Evolutionary conservation across 495 filamentous ascomycete species (phyloP).

Genomic region (Aspergillus hancockii): DNA sequence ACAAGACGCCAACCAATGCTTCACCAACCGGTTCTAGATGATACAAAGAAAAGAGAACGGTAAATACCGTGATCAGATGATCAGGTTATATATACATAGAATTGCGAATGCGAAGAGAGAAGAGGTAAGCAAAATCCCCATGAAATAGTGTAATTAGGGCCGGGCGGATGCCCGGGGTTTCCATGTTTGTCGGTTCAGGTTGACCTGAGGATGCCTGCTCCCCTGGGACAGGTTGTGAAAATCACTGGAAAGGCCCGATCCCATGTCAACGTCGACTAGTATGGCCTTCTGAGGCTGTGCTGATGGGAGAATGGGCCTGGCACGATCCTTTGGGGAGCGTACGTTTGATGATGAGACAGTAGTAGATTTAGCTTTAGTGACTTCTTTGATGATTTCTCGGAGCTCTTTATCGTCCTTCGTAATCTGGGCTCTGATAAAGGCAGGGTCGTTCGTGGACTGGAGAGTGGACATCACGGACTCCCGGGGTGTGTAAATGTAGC

Average conservation of each 20-base stretch:
- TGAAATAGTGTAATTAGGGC: constrained; percentile 26
- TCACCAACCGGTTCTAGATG: not conserved
- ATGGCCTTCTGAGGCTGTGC: constrained; percentile 48
- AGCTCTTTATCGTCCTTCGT: constrained; percentile 73
- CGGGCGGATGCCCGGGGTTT: constrained; percentile 40
- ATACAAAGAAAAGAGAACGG: constrained; percentile 2
- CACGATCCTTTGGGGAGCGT: constrained; percentile 20
- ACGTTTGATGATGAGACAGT: constrained; percentile 15
- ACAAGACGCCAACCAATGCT: constrained; percentile 3
- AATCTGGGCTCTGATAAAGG: constrained; percentile 83
- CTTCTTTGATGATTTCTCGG: constrained; percentile 66
- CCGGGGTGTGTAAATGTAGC: constrained; percentile 67
- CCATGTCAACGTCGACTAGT: constrained; percentile 51
- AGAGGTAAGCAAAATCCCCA: constrained; percentile 6
- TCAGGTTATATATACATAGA: constrained; percentile 16
- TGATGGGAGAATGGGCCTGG: constrained; percentile 27
- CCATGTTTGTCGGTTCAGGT: constrained; percentile 34
- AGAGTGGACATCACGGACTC: constrained; percentile 78
- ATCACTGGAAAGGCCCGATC: constrained; percentile 38
- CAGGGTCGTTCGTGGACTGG: constrained; percentile 49
- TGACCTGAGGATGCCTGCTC: constrained; percentile 32
- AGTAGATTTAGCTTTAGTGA: constrained; percentile 25
- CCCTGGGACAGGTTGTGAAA: constrained; percentile 30
- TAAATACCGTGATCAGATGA: not conserved
- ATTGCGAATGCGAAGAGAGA: not conserved